Evolutionary conservation across 1,284 basidiomycete genomes (phyloP).

Genomic region (Ustilago xerochloae): DNA sequence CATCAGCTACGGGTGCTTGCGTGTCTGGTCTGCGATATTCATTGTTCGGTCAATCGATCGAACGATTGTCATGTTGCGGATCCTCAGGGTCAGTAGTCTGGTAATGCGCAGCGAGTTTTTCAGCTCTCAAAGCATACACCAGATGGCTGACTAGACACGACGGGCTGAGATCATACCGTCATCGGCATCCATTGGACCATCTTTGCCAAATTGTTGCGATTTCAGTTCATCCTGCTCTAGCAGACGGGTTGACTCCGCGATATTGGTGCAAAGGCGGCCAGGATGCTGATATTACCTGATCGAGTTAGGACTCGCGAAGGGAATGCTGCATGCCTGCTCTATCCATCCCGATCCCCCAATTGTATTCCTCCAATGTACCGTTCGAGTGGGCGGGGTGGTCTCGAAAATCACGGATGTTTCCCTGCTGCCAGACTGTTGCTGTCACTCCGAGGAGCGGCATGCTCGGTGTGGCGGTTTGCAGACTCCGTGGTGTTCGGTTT

Average conservation of each 20-base stretch:
- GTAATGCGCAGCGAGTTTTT: neutral
- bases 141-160: slow-evolving; percentile 21
- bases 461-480: too few species aligned
- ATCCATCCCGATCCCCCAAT: slow-evolving; percentile 1
- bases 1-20: slow-evolving; percentile 66
- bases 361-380: slow-evolving; percentile 17
- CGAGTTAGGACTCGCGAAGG: slow-evolving; percentile 69
- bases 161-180: slow-evolving; percentile 62
- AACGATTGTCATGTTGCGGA: slow-evolving; percentile 5
- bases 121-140: neutral
- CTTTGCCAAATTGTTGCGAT: too few species aligned
- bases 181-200: slow-evolving; percentile 30
- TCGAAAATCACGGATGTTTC: too few species aligned
- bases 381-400: neutral
- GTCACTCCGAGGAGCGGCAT: neutral
- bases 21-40: slow-evolving; percentile 26
- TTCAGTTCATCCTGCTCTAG: too few species aligned
- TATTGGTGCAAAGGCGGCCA: neutral
- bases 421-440: too few species aligned
- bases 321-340: slow-evolving; percentile 61
- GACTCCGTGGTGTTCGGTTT: too few species aligned
- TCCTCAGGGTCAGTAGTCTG: slow-evolving; percentile 19
- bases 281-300: slow-evolving; percentile 63
- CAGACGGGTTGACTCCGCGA: neutral
- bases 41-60: neutral